Conservation (phyloP, 164 flowering plant genomes). For the Piper betle region DNA sequence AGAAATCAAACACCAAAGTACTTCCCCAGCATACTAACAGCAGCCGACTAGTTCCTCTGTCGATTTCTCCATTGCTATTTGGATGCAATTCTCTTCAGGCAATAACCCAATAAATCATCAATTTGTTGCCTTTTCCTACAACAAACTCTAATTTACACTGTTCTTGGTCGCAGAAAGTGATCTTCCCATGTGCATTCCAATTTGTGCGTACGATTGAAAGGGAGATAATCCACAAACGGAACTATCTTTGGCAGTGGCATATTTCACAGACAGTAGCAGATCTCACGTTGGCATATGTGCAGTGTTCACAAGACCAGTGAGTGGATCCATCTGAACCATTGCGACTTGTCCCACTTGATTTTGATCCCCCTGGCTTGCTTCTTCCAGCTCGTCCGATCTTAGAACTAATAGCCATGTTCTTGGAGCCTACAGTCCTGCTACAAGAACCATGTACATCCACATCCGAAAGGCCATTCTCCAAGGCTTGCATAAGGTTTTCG, state of each 20-base stretch:
- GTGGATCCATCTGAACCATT: slow-evolving; percentile 31
- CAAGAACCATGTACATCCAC: slow-evolving; percentile 43
- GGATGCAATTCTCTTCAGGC: neutral
- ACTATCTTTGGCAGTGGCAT: slow-evolving; percentile 32
- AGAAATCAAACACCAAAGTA: neutral
- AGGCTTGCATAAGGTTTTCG: slow-evolving; percentile 66
- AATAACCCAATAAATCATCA: neutral
- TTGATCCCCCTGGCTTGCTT: slow-evolving; percentile 42
- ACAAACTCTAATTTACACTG: neutral
- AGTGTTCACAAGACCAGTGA: slow-evolving; percentile 71
- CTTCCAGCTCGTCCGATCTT: slow-evolving; percentile 25
- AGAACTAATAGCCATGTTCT: slow-evolving; percentile 31
- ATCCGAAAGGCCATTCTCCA: slow-evolving; percentile 67
- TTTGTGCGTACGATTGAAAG: neutral
- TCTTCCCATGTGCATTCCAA: neutral
- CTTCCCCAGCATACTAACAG: neutral
- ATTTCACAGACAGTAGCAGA: slow-evolving; percentile 43
- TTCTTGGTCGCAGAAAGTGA: neutral
- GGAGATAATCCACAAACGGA: neutral
- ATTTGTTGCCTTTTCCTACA: neutral
- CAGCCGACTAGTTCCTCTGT: neutral
- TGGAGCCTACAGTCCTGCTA: slow-evolving; percentile 34
- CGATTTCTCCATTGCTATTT: neutral
- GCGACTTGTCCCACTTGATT: slow-evolving; percentile 18
- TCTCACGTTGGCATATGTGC: slow-evolving; percentile 58